Percentiles rank a stretch among this genome's conserved stretches.
phyloP scores from a whole-genome alignment of 805 yeast species.

The Candida krabiensis region DNA sequence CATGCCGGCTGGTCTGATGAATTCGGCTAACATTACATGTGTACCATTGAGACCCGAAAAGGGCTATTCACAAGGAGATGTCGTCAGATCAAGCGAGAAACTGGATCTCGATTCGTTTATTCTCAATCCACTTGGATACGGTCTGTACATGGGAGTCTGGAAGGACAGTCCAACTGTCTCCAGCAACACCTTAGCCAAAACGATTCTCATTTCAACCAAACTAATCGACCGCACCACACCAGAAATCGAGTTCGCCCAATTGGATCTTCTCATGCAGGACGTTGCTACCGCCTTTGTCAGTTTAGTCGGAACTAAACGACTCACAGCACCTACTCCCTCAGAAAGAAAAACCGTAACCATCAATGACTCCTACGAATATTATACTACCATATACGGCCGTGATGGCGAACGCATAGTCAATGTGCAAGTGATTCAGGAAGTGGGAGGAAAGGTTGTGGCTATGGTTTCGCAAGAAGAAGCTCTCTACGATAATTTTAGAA shows the following conservation, averaged over 20 bases:
- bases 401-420: conserved; percentile 13
- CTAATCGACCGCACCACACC: neutral
- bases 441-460: conserved; percentile 1
- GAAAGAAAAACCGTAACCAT: neutral
- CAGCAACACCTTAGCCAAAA: neutral
- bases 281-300: conserved; percentile 7
- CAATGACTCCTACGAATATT: conserved; percentile 10
- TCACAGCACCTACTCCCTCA: neutral
- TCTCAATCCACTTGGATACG: conserved; percentile 19
- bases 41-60: conserved; percentile 9
- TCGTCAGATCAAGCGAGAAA: conserved; percentile 1
- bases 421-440: conserved; percentile 13
- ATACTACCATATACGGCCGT: conserved; percentile 14
- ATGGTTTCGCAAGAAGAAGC: conserved; percentile 3
- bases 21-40: conserved; percentile 21
- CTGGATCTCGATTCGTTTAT: conserved; percentile 2
- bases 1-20: conserved; percentile 10
- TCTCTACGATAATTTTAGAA: conserved; percentile 6
- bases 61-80: neutral
- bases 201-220: conserved; percentile 11
- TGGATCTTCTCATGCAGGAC: conserved; percentile 7
- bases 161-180: neutral
- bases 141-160: conserved; percentile 14
- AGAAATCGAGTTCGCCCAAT: neutral
- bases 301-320: neutral